Conservation (phyloP, 2,329 filamentous ascomycete species). For the Fusarium sacchari region DNA sequence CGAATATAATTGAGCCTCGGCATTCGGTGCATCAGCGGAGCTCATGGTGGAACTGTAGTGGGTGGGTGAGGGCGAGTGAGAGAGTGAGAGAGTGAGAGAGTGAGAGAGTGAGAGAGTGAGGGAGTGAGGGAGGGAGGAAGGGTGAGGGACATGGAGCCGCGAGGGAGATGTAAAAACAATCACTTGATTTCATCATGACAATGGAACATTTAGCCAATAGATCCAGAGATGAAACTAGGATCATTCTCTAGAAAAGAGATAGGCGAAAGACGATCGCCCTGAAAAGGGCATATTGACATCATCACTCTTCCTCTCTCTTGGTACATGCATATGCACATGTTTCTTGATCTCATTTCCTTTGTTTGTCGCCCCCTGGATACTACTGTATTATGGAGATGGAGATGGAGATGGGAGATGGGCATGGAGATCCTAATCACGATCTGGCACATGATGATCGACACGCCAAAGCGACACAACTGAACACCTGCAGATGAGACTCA, state of each 20-base stretch:
- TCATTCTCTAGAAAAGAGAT: slow-evolving; percentile 16
- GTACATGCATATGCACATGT: background rate
- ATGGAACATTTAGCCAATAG: slow-evolving; percentile 27
- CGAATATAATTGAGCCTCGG: slow-evolving; percentile 39
- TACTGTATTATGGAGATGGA: background rate
- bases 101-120: background rate
- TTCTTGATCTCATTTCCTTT: slow-evolving; percentile 25
- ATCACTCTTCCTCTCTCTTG: slow-evolving; percentile 23
- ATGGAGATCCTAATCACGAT: slow-evolving; percentile 16
- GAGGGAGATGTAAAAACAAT: slow-evolving; percentile 13
- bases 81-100: background rate
- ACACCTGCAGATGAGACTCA: slow-evolving; percentile 30
- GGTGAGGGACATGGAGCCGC: background rate
- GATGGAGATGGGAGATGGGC: background rate
- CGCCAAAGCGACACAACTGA: slow-evolving; percentile 4
- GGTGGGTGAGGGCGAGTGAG: background rate
- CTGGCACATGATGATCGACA: slow-evolving; percentile 26
- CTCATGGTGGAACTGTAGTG: slow-evolving; percentile 8
- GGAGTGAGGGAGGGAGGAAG: background rate
- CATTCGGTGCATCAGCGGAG: slow-evolving; percentile 10
- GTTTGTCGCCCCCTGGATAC: slow-evolving; percentile 18
- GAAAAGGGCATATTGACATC: slow-evolving; percentile 27
- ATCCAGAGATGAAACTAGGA: slow-evolving; percentile 1
- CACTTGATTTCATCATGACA: slow-evolving; percentile 33
- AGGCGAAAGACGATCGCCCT: slow-evolving; percentile 21